Percentiles rank a stretch among this genome's conserved stretches.
Evolutionary conservation across 345 rosid species (phyloP).

Genomic region (Raphanus raphanistrum): DNA sequence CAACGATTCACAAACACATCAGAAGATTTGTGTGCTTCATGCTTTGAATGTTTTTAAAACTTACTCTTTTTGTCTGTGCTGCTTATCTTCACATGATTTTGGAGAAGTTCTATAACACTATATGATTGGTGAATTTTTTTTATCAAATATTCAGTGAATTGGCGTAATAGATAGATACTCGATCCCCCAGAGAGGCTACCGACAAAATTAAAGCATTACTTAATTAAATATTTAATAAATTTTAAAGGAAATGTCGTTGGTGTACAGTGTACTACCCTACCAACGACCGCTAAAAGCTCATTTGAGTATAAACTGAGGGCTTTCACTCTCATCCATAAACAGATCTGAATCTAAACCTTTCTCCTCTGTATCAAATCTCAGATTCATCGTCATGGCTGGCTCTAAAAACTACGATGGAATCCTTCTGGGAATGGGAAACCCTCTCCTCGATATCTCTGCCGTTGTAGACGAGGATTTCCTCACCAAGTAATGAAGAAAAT

Average conservation of each 20-base stretch:
- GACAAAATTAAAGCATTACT: background rate
- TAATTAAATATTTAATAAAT: too few relatives aligned
- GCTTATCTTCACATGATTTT: too few relatives aligned
- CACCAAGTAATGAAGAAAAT: constrained; percentile 42
- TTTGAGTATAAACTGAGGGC: background rate
- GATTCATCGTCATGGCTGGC: constrained; percentile 7
- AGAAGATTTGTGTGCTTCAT: background rate
- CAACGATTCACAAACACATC: constrained; percentile 23
- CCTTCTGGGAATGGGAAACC: constrained; percentile 92
- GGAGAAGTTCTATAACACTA: too few relatives aligned
- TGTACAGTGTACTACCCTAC: too few relatives aligned
- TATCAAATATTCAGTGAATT: too few relatives aligned
- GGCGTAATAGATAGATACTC: too few relatives aligned
- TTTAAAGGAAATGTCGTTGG: too few relatives aligned
- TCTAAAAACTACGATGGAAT: constrained; percentile 47
- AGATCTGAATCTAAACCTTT: constrained; percentile 33
- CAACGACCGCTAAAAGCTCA: background rate
- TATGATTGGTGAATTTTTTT: too few relatives aligned
- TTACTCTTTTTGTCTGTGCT: too few relatives aligned
- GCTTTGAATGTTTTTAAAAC: background rate
- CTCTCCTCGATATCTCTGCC: constrained; percentile 90
- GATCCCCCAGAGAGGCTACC: background rate
- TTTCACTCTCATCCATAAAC: background rate
- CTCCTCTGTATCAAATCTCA: background rate
- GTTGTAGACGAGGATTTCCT: constrained; percentile 83